Conservation (phyloP, 2,329 filamentous ascomycete genomes). For the Tolypocladium cylindrosporum region DNA sequence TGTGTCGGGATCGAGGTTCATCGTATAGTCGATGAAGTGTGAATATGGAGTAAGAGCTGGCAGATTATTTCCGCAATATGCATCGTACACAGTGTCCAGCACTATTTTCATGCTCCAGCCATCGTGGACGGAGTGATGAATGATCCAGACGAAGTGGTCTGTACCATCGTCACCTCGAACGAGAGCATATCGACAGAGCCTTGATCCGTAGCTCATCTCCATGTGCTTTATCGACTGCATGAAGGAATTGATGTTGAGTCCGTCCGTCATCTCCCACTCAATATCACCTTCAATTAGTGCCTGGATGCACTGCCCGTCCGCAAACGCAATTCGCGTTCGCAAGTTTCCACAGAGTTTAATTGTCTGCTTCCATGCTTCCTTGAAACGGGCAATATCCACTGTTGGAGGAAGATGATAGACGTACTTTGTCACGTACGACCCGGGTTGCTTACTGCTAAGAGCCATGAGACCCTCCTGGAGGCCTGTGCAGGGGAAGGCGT, state of each 20-base stretch:
- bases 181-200: neutral
- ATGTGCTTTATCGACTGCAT: neutral
- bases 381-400: neutral
- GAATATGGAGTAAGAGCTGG: slow-evolving; percentile 1
- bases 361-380: neutral
- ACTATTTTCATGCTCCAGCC: slow-evolving; percentile 3
- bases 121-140: slow-evolving; percentile 12
- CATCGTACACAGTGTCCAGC: neutral
- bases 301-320: neutral
- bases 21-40: neutral
- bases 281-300: neutral
- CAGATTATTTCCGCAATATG: slow-evolving; percentile 2
- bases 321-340: neutral
- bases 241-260: no score
- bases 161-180: neutral
- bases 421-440: neutral
- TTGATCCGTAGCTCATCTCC: neutral
- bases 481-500: neutral
- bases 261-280: neutral
- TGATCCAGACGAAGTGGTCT: slow-evolving; percentile 7
- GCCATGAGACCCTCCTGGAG: neutral
- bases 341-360: neutral
- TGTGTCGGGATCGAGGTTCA: neutral
- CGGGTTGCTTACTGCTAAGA: neutral
- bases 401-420: neutral